Base-by-base conservation (phyloP, 306 rosid species). In the Pyrus communis region DNA sequence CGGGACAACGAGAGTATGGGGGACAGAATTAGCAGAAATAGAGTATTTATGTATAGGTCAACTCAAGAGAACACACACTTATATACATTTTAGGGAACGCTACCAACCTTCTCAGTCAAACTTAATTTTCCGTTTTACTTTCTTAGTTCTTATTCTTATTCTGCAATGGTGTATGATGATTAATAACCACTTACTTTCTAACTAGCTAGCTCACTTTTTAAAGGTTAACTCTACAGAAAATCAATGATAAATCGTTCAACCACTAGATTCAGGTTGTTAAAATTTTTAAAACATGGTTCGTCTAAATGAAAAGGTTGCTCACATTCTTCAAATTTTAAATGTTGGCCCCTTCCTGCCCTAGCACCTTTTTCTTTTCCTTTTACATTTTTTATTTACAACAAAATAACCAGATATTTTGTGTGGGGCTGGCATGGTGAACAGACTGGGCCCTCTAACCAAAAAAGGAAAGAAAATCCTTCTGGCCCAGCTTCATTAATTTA, bases 1-100 rank as follows among this genome's bases (percentile, higher is more conserved):
- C 72, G 73, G 3, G 73, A 75, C 66, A 81, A 75, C 96, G 79
- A 54, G 82, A 89, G 79, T 77, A 86, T 73, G 46, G 86, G 77
- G 52, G 83, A 80, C 30, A 90, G 51, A 69, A 78, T 0, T 54
- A 38, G 52, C n/a, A 82, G 70, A 28, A 83, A 77, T 11, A 63
- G 87, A 69, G 28, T 5, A 18, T 71, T 88, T 89, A 89, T 89
- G 52, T 80, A 59, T 59, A 22, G 74, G 71, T 22, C 15, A 54
- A 61, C 59, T 63, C 25, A 17, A 4, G 15, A 21, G 15, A 66
- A 35, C 45, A 11, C 65, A 63, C 43, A 61, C 1, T 21, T 14
- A 4, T 49, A 49, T 49, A 49, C 21, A 49, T 49, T 49, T 49
- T 14, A 49, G 21, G 55, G 21, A 9, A 49, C 2, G 3, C 3